Evolutionary conservation across 1,139 yeast species (phyloP).

Genomic region (Meyerozyma elateridarum): DNA sequence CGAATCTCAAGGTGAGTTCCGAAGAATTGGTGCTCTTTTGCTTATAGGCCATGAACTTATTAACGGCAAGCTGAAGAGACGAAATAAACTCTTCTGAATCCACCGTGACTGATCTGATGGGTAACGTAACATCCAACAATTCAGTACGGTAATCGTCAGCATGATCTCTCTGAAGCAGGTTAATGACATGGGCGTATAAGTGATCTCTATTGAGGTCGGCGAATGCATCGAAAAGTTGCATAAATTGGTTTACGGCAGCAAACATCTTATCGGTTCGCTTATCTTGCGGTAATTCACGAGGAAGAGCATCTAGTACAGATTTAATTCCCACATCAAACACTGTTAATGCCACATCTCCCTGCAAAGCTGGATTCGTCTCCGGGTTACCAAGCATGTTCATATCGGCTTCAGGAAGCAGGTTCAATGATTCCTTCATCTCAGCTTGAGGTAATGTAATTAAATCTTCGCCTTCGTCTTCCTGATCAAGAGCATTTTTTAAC

Average conservation of each 20-base stretch:
- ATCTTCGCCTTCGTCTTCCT: constrained; percentile 15
- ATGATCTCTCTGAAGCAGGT: constrained; percentile 39
- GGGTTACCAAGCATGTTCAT: constrained; percentile 81
- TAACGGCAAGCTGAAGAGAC: constrained; percentile 62
- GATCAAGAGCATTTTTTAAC: constrained; percentile 20
- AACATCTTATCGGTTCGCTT: constrained; percentile 24
- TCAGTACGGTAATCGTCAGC: constrained; percentile 38
- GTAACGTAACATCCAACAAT: constrained; percentile 59
- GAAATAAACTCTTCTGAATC: constrained; percentile 47
- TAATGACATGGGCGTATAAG: constrained; percentile 60
- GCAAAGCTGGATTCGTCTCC: constrained; percentile 83
- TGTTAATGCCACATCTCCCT: constrained; percentile 84
- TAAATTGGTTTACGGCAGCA: constrained; percentile 41
- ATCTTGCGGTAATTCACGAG: constrained; percentile 13
- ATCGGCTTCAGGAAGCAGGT: constrained; percentile 80
- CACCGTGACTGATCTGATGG: constrained; percentile 51
- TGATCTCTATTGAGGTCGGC: constrained; percentile 65
- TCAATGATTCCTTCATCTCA: constrained; percentile 57
- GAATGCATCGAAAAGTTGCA: constrained; percentile 61
- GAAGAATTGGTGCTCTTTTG: constrained; percentile 31
- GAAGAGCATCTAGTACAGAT: constrained; percentile 20
- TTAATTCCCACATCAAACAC: constrained; percentile 71
- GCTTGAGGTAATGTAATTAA: constrained; percentile 22
- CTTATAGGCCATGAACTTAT: constrained; percentile 62
- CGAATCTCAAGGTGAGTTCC: constrained; percentile 42